phyloP scores from a whole-genome alignment of 2,329 filamentous ascomycete species.

The Xylaria polymorpha region DNA sequence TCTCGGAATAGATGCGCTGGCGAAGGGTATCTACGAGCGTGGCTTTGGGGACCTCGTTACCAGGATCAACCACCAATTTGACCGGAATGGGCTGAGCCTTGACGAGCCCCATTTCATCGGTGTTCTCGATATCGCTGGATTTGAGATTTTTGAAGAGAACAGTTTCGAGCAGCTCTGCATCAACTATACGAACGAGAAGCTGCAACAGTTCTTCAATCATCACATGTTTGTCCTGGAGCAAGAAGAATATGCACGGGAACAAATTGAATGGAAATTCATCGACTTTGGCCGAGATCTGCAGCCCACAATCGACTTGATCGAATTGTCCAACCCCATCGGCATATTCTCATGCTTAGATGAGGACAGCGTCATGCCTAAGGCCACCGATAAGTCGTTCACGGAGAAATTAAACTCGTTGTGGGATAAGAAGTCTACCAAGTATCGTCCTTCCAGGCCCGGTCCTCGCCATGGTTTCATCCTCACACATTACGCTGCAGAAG shows the following conservation, averaged over 20 bases:
- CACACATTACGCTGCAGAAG: constrained; percentile 96
- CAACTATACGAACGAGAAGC: constrained; percentile 99
- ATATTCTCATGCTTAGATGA: constrained; percentile 99
- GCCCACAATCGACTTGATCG: constrained; percentile 96
- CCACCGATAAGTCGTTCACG: constrained; percentile 95
- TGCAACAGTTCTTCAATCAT: constrained; percentile 99
- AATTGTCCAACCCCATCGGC: constrained; percentile 95
- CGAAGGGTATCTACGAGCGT: constrained; percentile 98
- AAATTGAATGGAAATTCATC: constrained; percentile 99
- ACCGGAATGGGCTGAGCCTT: constrained; percentile 81
- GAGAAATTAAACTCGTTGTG: constrained; percentile 97
- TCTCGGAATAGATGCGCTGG: constrained; percentile 86
- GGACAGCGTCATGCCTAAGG: constrained; percentile 98
- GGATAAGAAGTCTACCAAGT: constrained; percentile 96
- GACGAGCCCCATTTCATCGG: constrained; percentile 97
- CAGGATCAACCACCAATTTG: constrained; percentile 90
- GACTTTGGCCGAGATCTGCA: constrained; percentile 98
- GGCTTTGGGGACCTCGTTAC: constrained; percentile 92
- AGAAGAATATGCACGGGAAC: constrained; percentile 95
- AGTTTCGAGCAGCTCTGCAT: constrained; percentile 99
- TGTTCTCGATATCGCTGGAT: constrained; percentile 97
- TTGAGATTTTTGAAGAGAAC: constrained; percentile 98
- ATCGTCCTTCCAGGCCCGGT: constrained; percentile 84
- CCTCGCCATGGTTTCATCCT: constrained; percentile 85
- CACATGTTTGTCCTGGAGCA: constrained; percentile 99